These are phyloP conservation scores for Dalbergia cultrata DNA, from an alignment of 306 rosid species.

Conservation along the genomic window DNA sequence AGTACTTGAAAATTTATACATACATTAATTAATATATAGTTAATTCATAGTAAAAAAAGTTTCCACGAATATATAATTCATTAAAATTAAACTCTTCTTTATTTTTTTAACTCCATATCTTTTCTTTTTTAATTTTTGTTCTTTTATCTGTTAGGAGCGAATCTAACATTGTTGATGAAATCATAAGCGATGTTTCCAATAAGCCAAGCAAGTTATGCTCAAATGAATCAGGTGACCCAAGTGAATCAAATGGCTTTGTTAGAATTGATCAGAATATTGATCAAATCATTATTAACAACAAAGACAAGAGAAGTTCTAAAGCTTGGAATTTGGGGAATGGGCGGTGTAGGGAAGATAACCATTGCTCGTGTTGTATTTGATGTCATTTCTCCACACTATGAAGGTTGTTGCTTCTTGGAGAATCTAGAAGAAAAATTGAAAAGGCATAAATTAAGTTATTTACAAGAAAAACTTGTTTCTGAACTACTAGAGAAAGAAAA, in stretches of 20 bases:
- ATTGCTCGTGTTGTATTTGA: background rate
- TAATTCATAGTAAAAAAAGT: too few species aligned
- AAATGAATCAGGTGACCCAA: background rate
- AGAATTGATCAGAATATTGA: constrained; percentile 10
- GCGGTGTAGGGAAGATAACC: background rate
- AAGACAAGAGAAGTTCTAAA: background rate
- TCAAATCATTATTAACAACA: background rate
- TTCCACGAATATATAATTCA: too few species aligned
- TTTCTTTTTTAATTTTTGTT: background rate
- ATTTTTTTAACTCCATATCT: too few species aligned
- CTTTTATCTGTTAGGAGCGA: background rate
- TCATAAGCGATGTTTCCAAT: background rate
- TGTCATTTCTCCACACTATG: background rate
- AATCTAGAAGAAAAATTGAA: background rate
- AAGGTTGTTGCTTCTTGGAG: background rate
- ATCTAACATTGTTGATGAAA: background rate
- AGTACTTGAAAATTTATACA: too few species aligned
- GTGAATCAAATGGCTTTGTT: background rate
- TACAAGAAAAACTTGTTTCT: background rate
- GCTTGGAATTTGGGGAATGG: constrained; percentile 10
- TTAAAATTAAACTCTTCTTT: too few species aligned
- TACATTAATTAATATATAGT: too few species aligned
- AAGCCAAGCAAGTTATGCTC: background rate
- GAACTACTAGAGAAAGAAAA: background rate
- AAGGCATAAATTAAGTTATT: background rate